Conservation (phyloP, 2,329 filamentous ascomycete species). For the Escovopsis sp. region DNA sequence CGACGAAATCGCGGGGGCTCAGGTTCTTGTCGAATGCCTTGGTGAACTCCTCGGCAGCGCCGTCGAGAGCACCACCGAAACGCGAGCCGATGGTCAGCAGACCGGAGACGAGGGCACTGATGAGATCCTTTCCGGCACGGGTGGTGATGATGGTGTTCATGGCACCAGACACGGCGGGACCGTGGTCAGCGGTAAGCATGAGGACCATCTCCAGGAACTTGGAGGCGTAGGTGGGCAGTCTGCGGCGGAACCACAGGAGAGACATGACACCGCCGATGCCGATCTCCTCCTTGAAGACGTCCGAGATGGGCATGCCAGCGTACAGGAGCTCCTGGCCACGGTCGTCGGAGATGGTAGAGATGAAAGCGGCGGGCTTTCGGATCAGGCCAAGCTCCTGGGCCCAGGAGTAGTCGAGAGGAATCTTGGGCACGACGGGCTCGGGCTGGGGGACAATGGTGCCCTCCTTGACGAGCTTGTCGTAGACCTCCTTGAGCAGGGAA, state of each 20-base stretch:
- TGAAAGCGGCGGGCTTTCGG: constrained; percentile 98
- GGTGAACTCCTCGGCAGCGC: constrained; percentile 95
- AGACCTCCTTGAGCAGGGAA: constrained; percentile 58
- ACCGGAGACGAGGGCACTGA: constrained; percentile 89
- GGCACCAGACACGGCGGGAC: constrained; percentile 94
- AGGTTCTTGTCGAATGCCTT: constrained; percentile 97
- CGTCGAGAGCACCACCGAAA: constrained; percentile 96
- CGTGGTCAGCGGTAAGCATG: constrained; percentile 98
- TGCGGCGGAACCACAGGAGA: constrained; percentile 96
- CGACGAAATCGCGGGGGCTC: constrained; percentile 95
- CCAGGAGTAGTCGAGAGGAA: constrained; percentile 99
- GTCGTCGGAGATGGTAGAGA: constrained; percentile 98
- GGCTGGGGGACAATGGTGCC: constrained; percentile 74
- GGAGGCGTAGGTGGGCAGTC: constrained; percentile 88
- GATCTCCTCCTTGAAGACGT: constrained; percentile 97
- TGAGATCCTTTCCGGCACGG: constrained; percentile 96
- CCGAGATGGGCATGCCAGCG: constrained; percentile 98
- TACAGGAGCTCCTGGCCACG: constrained; percentile 98
- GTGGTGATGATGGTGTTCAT: constrained; percentile 99
- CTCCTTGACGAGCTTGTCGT: constrained; percentile 73
- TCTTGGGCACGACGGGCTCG: constrained; percentile 94
- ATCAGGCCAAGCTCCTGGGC: constrained; percentile 98
- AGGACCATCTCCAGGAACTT: constrained; percentile 99
- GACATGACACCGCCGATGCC: constrained; percentile 99
- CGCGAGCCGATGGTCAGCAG: constrained; percentile 95